Percentiles rank a stretch among this genome's conserved stretches.
Evolutionary conservation across 2,329 filamentous ascomycete species (phyloP).

Genomic region (Sporothrix brunneoviolacea): DNA sequence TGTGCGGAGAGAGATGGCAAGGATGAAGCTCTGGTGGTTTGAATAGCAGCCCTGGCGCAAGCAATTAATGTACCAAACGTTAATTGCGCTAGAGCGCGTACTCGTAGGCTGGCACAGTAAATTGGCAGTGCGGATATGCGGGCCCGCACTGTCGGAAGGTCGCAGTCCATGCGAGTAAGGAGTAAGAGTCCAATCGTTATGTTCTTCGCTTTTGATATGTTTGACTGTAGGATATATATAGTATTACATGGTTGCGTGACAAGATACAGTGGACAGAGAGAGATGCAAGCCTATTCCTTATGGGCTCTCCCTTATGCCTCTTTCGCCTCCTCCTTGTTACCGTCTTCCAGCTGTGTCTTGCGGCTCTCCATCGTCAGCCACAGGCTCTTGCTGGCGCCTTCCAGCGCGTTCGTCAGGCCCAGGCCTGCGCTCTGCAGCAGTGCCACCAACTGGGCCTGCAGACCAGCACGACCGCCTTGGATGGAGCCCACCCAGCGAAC

Average conservation of each 20-base stretch:
- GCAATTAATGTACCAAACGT: too few relatives aligned
- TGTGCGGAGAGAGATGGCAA: constrained; percentile 7
- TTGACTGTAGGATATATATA: background rate
- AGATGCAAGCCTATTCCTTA: background rate
- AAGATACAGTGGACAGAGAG: background rate
- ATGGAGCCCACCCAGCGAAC: constrained; percentile 64
- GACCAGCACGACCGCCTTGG: constrained; percentile 69
- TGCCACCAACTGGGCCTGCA: constrained; percentile 73
- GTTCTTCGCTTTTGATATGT: background rate
- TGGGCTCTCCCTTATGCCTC: background rate
- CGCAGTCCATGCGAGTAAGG: background rate
- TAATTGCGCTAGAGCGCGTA: background rate
- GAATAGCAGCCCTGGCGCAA: background rate
- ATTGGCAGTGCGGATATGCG: background rate
- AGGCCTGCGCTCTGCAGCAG: constrained; percentile 77
- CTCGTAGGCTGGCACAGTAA: constrained; percentile 12
- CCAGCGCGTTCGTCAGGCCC: constrained; percentile 69
- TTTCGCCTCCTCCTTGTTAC: constrained; percentile 27
- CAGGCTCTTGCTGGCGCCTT: constrained; percentile 71
- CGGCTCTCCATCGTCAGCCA: constrained; percentile 85
- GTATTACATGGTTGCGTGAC: constrained; percentile 7
- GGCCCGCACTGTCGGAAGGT: background rate
- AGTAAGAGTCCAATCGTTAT: background rate
- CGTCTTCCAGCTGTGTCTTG: constrained; percentile 73
- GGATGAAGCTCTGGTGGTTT: constrained; percentile 3